phyloP scores from a whole-genome alignment of 1,139 yeast species.

The Candida sp. region DNA sequence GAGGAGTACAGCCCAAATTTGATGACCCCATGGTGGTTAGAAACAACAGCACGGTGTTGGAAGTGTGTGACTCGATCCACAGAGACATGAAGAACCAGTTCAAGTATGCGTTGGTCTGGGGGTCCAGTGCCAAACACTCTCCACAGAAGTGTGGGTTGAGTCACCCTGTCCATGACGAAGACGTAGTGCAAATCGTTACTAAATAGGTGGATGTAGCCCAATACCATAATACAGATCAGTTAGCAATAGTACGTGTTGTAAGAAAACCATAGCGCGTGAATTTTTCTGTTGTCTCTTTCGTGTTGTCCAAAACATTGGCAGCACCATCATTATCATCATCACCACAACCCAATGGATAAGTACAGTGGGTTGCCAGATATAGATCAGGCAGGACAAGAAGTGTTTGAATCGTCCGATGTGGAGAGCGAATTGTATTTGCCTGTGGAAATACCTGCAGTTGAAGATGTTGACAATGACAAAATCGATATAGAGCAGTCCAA shows the following conservation, averaged over 20 bases:
- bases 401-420: slow-evolving; percentile 55
- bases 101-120: slow-evolving; percentile 97
- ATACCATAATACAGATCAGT: neutral
- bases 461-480: slow-evolving; percentile 18
- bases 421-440: slow-evolving; percentile 31
- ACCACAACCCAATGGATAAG: slow-evolving; percentile 16
- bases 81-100: slow-evolving; percentile 92
- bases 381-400: slow-evolving; percentile 34
- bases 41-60: slow-evolving; percentile 75
- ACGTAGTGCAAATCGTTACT: slow-evolving; percentile 89
- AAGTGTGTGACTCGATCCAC: slow-evolving; percentile 92
- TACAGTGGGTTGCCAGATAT: slow-evolving; percentile 31
- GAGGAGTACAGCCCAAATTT: slow-evolving; percentile 83
- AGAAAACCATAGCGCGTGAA: neutral
- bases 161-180: slow-evolving; percentile 90
- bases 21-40: slow-evolving; percentile 93
- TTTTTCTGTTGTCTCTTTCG: neutral
- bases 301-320: neutral
- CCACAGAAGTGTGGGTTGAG: slow-evolving; percentile 95
- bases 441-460: neutral
- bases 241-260: neutral
- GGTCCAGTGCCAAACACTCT: slow-evolving; percentile 91
- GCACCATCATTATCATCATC: neutral
- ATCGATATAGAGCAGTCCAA: slow-evolving; percentile 25
- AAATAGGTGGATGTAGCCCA: slow-evolving; percentile 41